These are phyloP conservation scores for Logfia minima DNA, from an alignment of 129 eudicot species.

Conservation along the genomic window DNA sequence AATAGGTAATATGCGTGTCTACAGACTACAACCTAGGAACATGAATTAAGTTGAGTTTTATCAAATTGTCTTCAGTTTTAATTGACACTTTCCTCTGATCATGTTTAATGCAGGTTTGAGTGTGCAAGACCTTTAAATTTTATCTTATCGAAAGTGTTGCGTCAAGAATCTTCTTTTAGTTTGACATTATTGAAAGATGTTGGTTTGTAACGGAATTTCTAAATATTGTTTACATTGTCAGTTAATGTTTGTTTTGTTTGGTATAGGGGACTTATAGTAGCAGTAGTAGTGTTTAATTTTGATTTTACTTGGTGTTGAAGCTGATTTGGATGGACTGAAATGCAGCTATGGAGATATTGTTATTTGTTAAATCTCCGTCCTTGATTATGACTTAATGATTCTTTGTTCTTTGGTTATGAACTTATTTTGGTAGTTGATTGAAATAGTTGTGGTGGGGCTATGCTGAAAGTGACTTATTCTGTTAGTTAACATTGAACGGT, in stretches of 20 bases:
- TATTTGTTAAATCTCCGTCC: background rate
- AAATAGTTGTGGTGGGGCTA: background rate
- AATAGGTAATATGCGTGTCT: background rate
- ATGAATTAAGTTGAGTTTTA: background rate
- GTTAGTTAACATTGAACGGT: background rate
- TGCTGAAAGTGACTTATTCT: background rate
- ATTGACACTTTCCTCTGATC: background rate
- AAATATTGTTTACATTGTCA: background rate
- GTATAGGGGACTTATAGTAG: slow-evolving; percentile 13
- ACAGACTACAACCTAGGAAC: background rate
- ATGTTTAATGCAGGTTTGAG: slow-evolving; percentile 39
- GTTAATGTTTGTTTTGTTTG: slow-evolving; percentile 27
- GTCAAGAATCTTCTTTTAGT: slow-evolving; percentile 3
- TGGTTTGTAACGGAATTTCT: background rate
- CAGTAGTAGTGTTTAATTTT: slow-evolving; percentile 19
- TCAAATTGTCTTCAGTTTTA: background rate
- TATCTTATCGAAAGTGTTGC: background rate
- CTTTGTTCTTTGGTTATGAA: background rate
- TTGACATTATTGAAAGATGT: slow-evolving; percentile 13
- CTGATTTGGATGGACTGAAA: slow-evolving; percentile 16
- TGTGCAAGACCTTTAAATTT: slow-evolving; percentile 42
- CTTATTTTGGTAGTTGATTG: background rate
- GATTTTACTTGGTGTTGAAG: slow-evolving; percentile 17
- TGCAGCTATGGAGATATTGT: background rate
- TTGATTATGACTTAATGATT: background rate